These are phyloP conservation scores for Cucurbita moschata DNA, from an alignment of 306 rosid genomes.

Conservation along the genomic window DNA sequence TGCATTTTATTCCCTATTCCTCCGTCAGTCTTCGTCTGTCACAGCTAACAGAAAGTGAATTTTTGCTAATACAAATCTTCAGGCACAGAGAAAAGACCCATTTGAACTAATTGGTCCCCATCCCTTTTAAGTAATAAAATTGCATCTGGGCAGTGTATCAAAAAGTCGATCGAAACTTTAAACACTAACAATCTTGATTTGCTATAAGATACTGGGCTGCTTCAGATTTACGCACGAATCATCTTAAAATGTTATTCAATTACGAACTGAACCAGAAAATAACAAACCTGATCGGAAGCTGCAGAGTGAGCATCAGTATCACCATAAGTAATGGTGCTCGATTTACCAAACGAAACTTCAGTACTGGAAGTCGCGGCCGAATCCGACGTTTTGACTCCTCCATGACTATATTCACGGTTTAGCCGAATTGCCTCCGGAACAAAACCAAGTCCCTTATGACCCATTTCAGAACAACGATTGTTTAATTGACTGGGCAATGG, in stretches of 20 bases:
- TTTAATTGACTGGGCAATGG: not conserved
- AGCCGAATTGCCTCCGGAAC: not conserved
- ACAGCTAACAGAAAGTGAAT: conserved; percentile 19
- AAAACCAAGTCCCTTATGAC: not conserved
- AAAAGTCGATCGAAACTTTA: not conserved
- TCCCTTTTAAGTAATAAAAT: not conserved
- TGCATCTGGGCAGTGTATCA: not conserved
- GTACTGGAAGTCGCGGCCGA: conserved; percentile 69
- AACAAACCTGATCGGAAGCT: conserved; percentile 54
- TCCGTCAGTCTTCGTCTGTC: conserved; percentile 19
- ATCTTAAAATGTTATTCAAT: not conserved
- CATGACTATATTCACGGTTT: not conserved
- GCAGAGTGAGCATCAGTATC: conserved; percentile 58
- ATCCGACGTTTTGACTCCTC: not conserved
- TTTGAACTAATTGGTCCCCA: not conserved
- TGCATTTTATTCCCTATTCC: conserved; percentile 39
- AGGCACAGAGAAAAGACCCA: not conserved
- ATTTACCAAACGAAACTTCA: conserved; percentile 65
- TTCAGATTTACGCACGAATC: not conserved
- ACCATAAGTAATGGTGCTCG: conserved; percentile 43
- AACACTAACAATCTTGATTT: not conserved
- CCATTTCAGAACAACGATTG: not conserved
- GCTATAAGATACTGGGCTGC: conserved; percentile 4
- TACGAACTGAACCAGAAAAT: not conserved
- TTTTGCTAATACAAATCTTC: not conserved